Conservation (phyloP, 2,329 filamentous ascomycete genomes). For the Didymella segeticola region DNA sequence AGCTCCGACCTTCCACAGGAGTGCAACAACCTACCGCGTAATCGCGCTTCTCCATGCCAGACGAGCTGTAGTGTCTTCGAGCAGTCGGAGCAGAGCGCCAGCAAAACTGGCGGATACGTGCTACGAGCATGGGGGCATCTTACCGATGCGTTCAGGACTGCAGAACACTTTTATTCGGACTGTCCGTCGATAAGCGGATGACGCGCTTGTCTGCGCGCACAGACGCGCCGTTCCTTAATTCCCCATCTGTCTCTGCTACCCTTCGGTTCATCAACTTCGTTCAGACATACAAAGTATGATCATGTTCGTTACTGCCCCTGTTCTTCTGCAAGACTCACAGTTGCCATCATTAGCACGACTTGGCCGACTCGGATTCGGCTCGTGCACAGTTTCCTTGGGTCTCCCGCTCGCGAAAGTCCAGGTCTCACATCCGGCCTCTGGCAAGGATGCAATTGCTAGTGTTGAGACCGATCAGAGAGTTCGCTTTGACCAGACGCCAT, state of each 20-base stretch:
- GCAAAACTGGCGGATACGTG: slow-evolving; percentile 26
- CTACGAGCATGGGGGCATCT: slow-evolving; percentile 44
- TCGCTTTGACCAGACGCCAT: too few relatives aligned
- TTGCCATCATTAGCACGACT: not conserved
- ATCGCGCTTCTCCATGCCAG: slow-evolving; percentile 43
- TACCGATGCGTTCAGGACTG: slow-evolving; percentile 13
- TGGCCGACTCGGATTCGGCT: too few relatives aligned
- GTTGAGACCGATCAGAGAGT: not conserved
- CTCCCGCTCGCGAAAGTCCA: not conserved
- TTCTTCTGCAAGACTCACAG: too few relatives aligned
- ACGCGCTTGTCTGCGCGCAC: slow-evolving; percentile 25
- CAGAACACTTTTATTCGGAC: slow-evolving; percentile 23
- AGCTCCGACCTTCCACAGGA: slow-evolving; percentile 16
- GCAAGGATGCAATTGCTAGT: not conserved
- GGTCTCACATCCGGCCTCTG: not conserved
- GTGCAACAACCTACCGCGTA: slow-evolving; percentile 37
- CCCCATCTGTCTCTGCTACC: slow-evolving; percentile 5
- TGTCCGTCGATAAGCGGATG: slow-evolving; percentile 34
- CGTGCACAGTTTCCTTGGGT: not conserved
- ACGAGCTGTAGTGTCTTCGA: slow-evolving; percentile 25
- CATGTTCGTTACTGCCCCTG: not conserved
- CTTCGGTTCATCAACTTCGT: not conserved
- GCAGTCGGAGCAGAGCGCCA: slow-evolving; percentile 17
- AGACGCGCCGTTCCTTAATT: slow-evolving; percentile 14
- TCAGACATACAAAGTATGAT: not conserved